A percentile compares a stretch with the other conserved stretches of the same genome.
These are phyloP conservation scores for Botrytis porri DNA, from an alignment of 2,329 filamentous ascomycete genomes.

Conservation along the genomic window DNA sequence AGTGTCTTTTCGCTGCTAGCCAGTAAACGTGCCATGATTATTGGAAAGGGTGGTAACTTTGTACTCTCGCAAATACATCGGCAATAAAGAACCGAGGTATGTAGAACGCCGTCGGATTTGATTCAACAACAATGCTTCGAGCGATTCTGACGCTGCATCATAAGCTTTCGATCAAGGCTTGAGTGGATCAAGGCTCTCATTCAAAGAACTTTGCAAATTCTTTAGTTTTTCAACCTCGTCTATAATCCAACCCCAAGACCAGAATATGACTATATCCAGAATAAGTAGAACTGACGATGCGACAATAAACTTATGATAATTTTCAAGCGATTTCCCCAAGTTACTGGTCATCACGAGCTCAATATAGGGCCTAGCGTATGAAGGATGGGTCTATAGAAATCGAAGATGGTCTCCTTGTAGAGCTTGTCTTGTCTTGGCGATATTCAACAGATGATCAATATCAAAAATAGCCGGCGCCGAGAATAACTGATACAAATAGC, in stretches of 20 bases:
- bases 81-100: neutral
- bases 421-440: neutral
- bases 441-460: constrained; percentile 3
- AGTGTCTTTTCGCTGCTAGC: neutral
- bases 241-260: neutral
- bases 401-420: constrained; percentile 17
- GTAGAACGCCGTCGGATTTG: neutral
- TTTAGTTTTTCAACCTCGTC: neutral
- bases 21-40: neutral
- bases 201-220: neutral
- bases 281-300: neutral
- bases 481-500: constrained; percentile 22
- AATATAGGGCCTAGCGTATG: constrained; percentile 6
- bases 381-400: constrained; percentile 14
- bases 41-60: neutral
- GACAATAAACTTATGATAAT: neutral
- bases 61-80: neutral
- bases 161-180: neutral
- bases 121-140: neutral
- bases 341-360: neutral
- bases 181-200: neutral
- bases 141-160: neutral
- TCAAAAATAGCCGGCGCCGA: constrained; percentile 18
- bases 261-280: neutral
- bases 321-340: neutral